Base-by-base conservation (phyloP, 306 rosid species). In the Castanea mollissima region DNA sequence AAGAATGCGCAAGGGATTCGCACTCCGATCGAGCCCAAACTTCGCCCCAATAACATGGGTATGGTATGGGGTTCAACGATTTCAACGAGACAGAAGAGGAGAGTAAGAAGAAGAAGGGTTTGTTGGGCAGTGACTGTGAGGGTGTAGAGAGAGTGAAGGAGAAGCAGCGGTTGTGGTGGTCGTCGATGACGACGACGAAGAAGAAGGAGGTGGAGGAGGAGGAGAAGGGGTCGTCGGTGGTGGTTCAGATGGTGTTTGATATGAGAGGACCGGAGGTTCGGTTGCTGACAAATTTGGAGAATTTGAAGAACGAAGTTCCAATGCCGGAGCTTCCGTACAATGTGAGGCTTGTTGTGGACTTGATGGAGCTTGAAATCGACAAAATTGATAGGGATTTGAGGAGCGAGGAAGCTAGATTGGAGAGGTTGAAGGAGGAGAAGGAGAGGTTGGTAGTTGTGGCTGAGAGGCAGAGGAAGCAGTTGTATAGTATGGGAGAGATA, bases 1-100 rank as follows among this genome's bases (percentile, higher is more conserved):
- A 91, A 83, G 88, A 91, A 93, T 69, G 80, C 85, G 84, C 98
- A 95, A 64, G 99, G 99, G 55, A 95, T 95, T 80, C 62, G 90
- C 32, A 81, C 90, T 21, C 99, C 96, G 0, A 84, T 93, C 51
- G 96, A 91, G 83, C 93, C 93, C 1, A 89, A 78, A 78, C n/a
- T 90, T 93, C 89, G 98, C 88, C 97, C 90, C 2, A 93, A 89
- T 84, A 90, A 90, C 75, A 79, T 87, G 76, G 94, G 98, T 67
- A 86, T 95, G 94, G 98, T 67, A 86, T 95, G 92, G 98, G 98
- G 15, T 95, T 91, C 83, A 88, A 87, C 69, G 92, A 92, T 38
- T 85, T 82, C 34, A 88, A 93, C 88, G 96, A 86, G 78, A 69
- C 77, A 52, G 57, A 57, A 20, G 78, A 78, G 29, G 5, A 74